Conservation (phyloP, 148 eudicot species). For the Camellia granthamiana region DNA sequence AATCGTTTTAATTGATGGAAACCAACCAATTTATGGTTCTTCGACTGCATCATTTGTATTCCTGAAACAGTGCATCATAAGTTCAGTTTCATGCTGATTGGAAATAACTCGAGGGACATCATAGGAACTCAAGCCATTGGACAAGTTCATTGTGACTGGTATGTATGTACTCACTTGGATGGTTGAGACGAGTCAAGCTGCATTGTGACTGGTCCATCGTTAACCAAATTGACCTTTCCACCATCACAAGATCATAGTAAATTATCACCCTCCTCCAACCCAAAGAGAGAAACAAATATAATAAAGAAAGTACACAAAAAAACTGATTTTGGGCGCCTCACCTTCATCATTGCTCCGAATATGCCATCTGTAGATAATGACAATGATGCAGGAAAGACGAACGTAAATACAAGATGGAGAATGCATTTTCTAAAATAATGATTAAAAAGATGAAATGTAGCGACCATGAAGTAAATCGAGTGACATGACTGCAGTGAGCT, state of each 20-base stretch:
- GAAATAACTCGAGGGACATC: not conserved
- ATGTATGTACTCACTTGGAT: conserved; percentile 41
- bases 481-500: too few species aligned
- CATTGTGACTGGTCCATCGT: conserved; percentile 96
- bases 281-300: not conserved
- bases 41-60: conserved; percentile 21
- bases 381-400: conserved; percentile 6
- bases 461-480: not conserved
- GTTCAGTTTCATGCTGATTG: not conserved
- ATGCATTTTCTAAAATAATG: not conserved
- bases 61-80: conserved; percentile 20
- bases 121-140: not conserved
- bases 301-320: not conserved
- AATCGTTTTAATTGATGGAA: not conserved
- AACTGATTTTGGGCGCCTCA: conserved; percentile 21
- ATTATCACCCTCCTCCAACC: not conserved
- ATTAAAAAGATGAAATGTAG: not conserved
- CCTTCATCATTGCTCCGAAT: conserved; percentile 99
- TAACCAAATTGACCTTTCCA: conserved; percentile 75
- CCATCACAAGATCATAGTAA: conserved; percentile 12
- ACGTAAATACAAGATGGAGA: not conserved
- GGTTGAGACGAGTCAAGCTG: conserved; percentile 83
- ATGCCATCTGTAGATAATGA: conserved; percentile 65
- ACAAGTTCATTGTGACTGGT: not conserved
- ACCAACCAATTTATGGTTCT: conserved; percentile 18